phyloP scores from a whole-genome alignment of 345 rosid species.

The Turnera subulata region DNA sequence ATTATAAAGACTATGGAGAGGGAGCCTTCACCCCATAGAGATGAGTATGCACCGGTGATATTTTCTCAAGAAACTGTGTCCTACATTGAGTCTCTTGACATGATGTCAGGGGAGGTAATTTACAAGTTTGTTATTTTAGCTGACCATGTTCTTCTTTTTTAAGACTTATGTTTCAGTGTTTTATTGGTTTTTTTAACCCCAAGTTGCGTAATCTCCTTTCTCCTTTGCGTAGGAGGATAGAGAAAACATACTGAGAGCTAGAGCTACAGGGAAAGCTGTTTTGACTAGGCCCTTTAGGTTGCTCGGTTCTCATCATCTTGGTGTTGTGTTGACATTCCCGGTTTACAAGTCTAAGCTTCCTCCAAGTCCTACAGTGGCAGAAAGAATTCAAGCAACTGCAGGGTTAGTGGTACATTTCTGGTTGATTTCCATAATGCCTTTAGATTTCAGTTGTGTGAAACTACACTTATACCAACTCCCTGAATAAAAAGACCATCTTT shows the following conservation, averaged over 20 bases:
- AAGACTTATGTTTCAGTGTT: conserved; percentile 2
- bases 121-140: conserved; percentile 1
- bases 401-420: conserved; percentile 46
- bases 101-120: conserved; percentile 99
- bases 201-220: not conserved
- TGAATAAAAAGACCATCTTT: too few relatives aligned
- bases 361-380: conserved; percentile 47
- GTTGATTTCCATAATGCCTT: not conserved
- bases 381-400: conserved; percentile 80
- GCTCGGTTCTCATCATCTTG: conserved; percentile 89
- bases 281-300: conserved; percentile 88
- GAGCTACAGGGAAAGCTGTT: conserved; percentile 93
- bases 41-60: conserved; percentile 95
- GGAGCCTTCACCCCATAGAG: conserved; percentile 81
- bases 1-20: conserved; percentile 85
- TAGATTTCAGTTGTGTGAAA: not conserved
- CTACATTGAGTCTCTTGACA: conserved; percentile 85
- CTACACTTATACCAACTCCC: too few relatives aligned
- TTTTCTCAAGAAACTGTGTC: conserved; percentile 91
- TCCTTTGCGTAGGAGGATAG: conserved; percentile 70
- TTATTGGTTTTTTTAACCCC: conserved; percentile 6
- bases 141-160: not conserved
- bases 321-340: conserved; percentile 97
- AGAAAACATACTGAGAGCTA: conserved; percentile 84
- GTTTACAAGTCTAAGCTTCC: conserved; percentile 89